These are phyloP conservation scores for Kuraishia cidri DNA, from an alignment of 805 yeast genomes.

Conservation along the genomic window DNA sequence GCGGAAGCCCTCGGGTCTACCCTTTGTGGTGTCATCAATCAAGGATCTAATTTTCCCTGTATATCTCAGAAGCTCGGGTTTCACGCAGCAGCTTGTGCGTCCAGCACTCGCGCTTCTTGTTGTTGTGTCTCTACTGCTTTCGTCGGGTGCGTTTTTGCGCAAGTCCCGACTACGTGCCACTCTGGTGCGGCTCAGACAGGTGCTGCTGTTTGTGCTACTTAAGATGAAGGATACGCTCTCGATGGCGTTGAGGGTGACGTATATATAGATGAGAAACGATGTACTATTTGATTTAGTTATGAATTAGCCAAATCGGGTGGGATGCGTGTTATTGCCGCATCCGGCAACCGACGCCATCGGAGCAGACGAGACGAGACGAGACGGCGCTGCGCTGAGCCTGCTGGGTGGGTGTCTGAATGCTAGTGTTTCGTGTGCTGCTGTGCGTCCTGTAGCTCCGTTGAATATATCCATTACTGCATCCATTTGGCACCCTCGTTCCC, in stretches of 20 bases:
- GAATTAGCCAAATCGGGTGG: no score
- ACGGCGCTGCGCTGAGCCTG: no score
- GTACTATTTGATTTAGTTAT: no score
- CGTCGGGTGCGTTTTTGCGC: not conserved
- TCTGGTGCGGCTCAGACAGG: slow-evolving; percentile 7
- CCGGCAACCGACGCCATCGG: no score
- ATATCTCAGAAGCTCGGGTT: not conserved
- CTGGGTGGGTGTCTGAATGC: no score
- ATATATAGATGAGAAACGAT: slow-evolving; percentile 10
- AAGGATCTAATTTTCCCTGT: slow-evolving; percentile 1
- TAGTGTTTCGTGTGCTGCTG: no score
- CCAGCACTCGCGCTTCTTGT: slow-evolving; percentile 4
- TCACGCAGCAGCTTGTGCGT: not conserved
- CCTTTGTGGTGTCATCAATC: not conserved
- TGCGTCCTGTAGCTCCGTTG: no score
- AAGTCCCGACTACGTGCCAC: not conserved
- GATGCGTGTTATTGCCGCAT: no score
- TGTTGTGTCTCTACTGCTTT: slow-evolving; percentile 2
- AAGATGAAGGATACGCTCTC: slow-evolving; percentile 10
- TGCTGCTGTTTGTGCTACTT: slow-evolving; percentile 8
- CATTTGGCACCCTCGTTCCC: no score
- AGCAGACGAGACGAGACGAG: no score
- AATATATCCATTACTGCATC: no score
- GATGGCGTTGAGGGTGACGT: slow-evolving; percentile 19
- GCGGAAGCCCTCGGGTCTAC: no score